These are phyloP conservation scores for Neurospora sp. DNA, from an alignment of 2,329 filamentous ascomycete genomes.

Conservation along the genomic window DNA sequence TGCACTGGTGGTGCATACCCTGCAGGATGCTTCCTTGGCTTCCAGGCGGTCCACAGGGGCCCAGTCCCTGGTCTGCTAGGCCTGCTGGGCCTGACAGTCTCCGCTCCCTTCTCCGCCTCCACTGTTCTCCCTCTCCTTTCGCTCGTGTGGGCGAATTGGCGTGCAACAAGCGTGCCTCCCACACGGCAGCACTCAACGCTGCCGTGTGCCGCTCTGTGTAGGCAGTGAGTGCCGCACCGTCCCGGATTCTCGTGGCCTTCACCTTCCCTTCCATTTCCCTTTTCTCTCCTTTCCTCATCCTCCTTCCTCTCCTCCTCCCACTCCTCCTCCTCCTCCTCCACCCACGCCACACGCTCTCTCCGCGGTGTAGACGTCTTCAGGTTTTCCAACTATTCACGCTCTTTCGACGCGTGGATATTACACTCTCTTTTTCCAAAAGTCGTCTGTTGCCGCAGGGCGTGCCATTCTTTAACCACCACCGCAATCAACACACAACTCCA, in stretches of 20 bases:
- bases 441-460: slow-evolving; percentile 40
- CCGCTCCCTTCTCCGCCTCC: neutral
- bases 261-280: slow-evolving; percentile 1
- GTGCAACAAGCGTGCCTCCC: neutral
- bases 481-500: neutral
- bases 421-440: slow-evolving; percentile 11
- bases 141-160: neutral
- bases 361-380: neutral
- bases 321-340: slow-evolving; percentile 9
- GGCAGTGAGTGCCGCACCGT: neutral
- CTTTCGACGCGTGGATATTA: slow-evolving; percentile 14
- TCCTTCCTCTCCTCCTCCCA: slow-evolving; percentile 10
- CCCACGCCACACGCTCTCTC: slow-evolving; percentile 12
- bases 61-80: neutral
- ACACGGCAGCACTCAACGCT: neutral
- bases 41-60: neutral
- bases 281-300: slow-evolving; percentile 2
- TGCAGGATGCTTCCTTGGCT: neutral
- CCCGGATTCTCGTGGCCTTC: slow-evolving; percentile 1
- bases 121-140: neutral
- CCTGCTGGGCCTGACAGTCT: neutral
- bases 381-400: slow-evolving; percentile 15
- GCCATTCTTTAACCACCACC: slow-evolving; percentile 38
- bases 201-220: neutral
- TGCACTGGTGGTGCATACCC: neutral